Conservation (phyloP, 1,284 basidiomycete species). For the Earliella scabrosa region DNA sequence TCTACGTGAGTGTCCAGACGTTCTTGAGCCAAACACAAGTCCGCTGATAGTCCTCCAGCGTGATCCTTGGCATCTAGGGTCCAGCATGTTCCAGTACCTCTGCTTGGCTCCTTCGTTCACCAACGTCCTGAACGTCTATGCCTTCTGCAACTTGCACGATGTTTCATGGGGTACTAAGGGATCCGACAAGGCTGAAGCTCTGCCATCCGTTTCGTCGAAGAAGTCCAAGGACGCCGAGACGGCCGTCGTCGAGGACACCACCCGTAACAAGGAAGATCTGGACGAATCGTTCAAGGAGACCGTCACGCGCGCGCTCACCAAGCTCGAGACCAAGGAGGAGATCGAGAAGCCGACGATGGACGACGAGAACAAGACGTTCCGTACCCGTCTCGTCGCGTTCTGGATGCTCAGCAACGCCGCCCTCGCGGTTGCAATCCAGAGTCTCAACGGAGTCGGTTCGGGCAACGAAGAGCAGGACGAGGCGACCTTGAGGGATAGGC, state of each 20-base stretch:
- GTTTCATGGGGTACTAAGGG: conserved; percentile 97
- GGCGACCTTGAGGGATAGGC: conserved; percentile 55
- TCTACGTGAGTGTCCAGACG: conserved; percentile 74
- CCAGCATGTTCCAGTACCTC: conserved; percentile 94
- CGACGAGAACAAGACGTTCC: conserved; percentile 93
- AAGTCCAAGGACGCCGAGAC: conserved; percentile 78
- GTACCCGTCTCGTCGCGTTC: conserved; percentile 82
- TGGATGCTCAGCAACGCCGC: conserved; percentile 89
- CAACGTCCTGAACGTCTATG: conserved; percentile 95
- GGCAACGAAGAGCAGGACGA: conserved; percentile 47
- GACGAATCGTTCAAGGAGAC: conserved; percentile 95
- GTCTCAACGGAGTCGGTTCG: conserved; percentile 75
- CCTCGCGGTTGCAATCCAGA: conserved; percentile 84
- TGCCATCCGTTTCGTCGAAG: conserved; percentile 90
- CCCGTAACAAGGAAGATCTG: conserved; percentile 84
- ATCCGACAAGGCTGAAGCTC: conserved; percentile 91
- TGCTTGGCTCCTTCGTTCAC: conserved; percentile 90
- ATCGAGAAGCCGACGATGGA: conserved; percentile 88
- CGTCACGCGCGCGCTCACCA: conserved; percentile 90
- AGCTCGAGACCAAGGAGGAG: conserved; percentile 71
- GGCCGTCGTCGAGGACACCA: conserved; percentile 84
- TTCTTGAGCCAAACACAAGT: no score
- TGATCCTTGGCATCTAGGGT: conserved; percentile 98
- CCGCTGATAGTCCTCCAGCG: no score
- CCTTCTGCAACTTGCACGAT: conserved; percentile 95